These are phyloP conservation scores for Ogataea hybrid DNA, from an alignment of 1,139 yeast species.

Conservation along the genomic window DNA sequence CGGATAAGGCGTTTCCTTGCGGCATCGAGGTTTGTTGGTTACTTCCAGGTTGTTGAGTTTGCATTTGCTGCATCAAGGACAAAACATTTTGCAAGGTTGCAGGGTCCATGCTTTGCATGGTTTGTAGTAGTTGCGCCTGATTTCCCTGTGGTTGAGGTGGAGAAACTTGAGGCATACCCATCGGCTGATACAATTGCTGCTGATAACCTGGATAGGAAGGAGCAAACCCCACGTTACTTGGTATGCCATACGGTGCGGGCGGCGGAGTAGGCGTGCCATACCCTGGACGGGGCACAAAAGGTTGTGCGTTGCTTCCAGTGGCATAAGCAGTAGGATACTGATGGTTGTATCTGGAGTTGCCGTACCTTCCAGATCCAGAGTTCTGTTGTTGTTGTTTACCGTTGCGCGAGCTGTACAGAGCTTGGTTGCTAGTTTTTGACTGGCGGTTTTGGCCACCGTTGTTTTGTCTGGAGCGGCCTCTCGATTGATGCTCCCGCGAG, in stretches of 20 bases:
- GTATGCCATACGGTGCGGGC: constrained; percentile 12
- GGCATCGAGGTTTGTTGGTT: constrained; percentile 22
- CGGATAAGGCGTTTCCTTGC: constrained; percentile 20
- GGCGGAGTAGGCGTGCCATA: constrained; percentile 26
- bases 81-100: constrained; percentile 49
- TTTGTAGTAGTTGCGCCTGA: constrained; percentile 28
- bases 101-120: constrained; percentile 51
- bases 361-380: constrained; percentile 6
- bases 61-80: constrained; percentile 38
- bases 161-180: constrained; percentile 12
- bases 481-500: constrained; percentile 21
- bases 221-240: constrained; percentile 11
- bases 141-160: constrained; percentile 12
- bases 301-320: constrained; percentile 23
- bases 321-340: constrained; percentile 12
- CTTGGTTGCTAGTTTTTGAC: constrained; percentile 17
- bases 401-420: constrained; percentile 12
- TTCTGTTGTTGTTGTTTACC: constrained; percentile 8
- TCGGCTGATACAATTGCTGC: constrained; percentile 12
- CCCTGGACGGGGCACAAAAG: constrained; percentile 17
- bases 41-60: constrained; percentile 25
- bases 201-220: constrained; percentile 17
- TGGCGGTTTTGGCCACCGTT: constrained; percentile 10
- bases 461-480: constrained; percentile 27
- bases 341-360: constrained; percentile 7